Base-by-base conservation (phyloP, 2,329 filamentous ascomycete species). In the Coccinonectria pachysandricola region DNA sequence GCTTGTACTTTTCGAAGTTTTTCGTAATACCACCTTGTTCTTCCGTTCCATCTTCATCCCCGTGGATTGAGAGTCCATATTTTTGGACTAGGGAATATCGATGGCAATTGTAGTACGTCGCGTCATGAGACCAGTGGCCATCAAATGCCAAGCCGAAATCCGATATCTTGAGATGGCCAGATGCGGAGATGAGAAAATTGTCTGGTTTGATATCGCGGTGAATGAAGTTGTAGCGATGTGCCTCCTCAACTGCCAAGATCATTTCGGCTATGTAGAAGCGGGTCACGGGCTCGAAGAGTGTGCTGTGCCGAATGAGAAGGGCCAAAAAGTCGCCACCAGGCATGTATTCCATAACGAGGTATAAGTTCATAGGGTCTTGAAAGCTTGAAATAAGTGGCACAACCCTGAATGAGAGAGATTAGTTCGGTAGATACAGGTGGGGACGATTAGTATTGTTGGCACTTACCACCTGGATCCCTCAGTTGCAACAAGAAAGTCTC, bases 271-370 rank as follows among this genome's bases (percentile, higher is more conserved):
- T 64, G 50, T 96, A 96, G 63, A 83, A 95, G 36, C 73, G 79
- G 4, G 87, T 77, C 21, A 83, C 73, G 1, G 68, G 62, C 52
- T 96, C 91, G 29, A 75, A 75, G 2, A 98, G 64, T 3, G 83
- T 72, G 35, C 91, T 86, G 47, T 92, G 82, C 10, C 87, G 75
- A 29, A 95, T 80, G 10, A 98, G 60, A 1, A 95, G 57, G 2
- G 83, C 83, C 1, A 98, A 65, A 40, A 98, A 96, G 50, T 98
- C 88, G 0, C 91, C 88, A 0, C 88, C 91, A 3, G 92, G 79
- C 85, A 95, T 95, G 49, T 93, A 98, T 33, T 96, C 87, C 86
- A 96, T 95, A 27, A 95, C 81, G 5, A 98, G 71, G 45, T 96
- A 96, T 5, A 98, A 65, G 42, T 83, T 84, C 21, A 71, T 68